A percentile compares a stretch with the other conserved stretches of the same genome.
phyloP scores from a whole-genome alignment of 2,329 filamentous ascomycete genomes.

The Lachnellula cervina region DNA sequence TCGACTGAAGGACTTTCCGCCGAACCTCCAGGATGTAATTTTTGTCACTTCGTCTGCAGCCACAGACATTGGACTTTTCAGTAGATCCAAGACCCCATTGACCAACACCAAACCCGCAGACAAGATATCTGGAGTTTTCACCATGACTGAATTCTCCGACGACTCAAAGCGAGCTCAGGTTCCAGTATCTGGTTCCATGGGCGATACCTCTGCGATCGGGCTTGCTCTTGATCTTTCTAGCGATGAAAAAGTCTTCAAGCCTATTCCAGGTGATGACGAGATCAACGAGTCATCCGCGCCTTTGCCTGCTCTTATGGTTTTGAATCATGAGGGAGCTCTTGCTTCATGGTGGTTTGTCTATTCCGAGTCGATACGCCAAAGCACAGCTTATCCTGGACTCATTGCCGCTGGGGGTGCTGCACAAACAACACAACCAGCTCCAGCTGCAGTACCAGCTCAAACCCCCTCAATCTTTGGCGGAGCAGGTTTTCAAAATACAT shows the following conservation, averaged over 20 bases:
- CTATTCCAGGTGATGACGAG: conserved; percentile 67
- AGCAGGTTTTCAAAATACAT: neutral
- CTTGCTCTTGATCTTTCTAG: conserved; percentile 78
- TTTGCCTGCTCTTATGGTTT: conserved; percentile 74
- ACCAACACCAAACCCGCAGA: conserved; percentile 55
- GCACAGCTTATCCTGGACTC: conserved; percentile 69
- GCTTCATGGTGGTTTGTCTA: conserved; percentile 91
- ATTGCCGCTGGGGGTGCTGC: conserved; percentile 35
- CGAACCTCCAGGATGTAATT: conserved; percentile 74
- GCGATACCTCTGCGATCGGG: conserved; percentile 75
- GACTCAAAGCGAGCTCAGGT: conserved; percentile 72
- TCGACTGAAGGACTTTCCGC: conserved; percentile 74
- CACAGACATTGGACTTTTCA: conserved; percentile 73
- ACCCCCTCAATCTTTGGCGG: conserved; percentile 3
- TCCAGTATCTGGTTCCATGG: conserved; percentile 61
- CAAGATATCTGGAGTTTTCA: conserved; percentile 63
- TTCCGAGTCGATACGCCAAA: conserved; percentile 73
- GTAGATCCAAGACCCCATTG: conserved; percentile 65
- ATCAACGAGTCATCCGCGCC: conserved; percentile 75
- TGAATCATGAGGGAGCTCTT: conserved; percentile 86
- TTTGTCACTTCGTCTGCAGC: conserved; percentile 78
- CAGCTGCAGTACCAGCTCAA: conserved; percentile 14
- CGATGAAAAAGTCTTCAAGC: conserved; percentile 71
- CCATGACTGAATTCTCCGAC: conserved; percentile 64
- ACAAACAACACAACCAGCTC: conserved; percentile 20